Conservation (phyloP, 2,329 filamentous ascomycete genomes). For the Lanzia echinophila region DNA sequence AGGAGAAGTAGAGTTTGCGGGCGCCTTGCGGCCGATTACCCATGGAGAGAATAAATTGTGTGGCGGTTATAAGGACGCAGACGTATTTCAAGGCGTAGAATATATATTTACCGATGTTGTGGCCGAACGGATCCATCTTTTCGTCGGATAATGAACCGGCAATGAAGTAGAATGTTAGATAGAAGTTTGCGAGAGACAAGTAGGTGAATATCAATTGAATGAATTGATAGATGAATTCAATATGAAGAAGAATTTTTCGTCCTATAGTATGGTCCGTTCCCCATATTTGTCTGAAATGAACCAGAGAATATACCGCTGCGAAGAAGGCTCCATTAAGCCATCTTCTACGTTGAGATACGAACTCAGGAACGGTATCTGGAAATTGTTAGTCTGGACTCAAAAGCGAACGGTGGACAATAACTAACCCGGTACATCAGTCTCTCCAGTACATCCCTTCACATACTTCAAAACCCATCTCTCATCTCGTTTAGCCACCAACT, state of each 20-base stretch:
- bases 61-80: conserved; percentile 79
- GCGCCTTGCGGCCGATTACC: conserved; percentile 95
- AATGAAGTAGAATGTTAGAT: conserved; percentile 97
- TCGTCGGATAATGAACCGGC: conserved; percentile 80
- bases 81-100: conserved; percentile 82
- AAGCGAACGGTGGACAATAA: conserved; percentile 11
- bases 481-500: conserved; percentile 88
- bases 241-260: conserved; percentile 84
- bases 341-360: conserved; percentile 89
- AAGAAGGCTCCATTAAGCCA: conserved; percentile 99
- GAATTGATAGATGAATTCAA: conserved; percentile 94
- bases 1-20: conserved; percentile 79
- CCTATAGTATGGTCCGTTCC: conserved; percentile 81
- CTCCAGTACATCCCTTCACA: conserved; percentile 91
- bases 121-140: conserved; percentile 81
- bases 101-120: conserved; percentile 75
- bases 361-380: conserved; percentile 86
- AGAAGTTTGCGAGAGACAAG: conserved; percentile 98
- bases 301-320: conserved; percentile 91
- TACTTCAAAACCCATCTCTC: conserved; percentile 98
- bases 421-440: conserved; percentile 94
- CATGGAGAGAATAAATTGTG: conserved; percentile 94
- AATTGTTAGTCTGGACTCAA: background rate
- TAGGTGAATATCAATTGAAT: conserved; percentile 91
- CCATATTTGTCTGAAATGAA: conserved; percentile 93